These are phyloP conservation scores for Diaporthe velutina DNA, from an alignment of 2,329 filamentous ascomycete species.

Conservation along the genomic window DNA sequence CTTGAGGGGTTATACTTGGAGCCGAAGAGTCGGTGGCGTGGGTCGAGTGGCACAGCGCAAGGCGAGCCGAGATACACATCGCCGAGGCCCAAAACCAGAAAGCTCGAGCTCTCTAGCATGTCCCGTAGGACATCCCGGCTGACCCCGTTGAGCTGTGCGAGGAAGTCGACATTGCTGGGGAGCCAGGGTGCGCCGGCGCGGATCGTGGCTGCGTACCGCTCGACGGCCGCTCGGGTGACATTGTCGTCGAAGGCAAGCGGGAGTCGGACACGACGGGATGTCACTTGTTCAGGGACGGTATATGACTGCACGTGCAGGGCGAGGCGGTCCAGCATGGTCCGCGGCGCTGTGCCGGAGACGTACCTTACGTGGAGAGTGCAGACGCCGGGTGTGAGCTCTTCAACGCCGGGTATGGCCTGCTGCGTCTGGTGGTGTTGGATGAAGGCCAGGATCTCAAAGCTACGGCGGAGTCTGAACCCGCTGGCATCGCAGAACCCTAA, in stretches of 20 bases:
- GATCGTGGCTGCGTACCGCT: constrained; percentile 19
- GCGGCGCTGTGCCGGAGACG: background rate
- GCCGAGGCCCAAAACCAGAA: constrained; percentile 22
- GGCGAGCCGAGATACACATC: constrained; percentile 24
- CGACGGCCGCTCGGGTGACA: background rate
- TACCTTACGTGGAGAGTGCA: background rate
- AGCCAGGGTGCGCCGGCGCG: constrained; percentile 11
- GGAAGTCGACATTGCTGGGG: constrained; percentile 18
- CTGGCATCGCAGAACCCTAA: background rate
- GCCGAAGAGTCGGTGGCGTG: constrained; percentile 9
- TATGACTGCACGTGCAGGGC: background rate
- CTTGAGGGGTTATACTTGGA: constrained; percentile 11
- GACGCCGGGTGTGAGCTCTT: constrained; percentile 7
- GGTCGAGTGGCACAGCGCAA: constrained; percentile 21
- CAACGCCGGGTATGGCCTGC: background rate
- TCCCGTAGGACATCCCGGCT: background rate
- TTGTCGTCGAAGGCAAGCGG: constrained; percentile 9
- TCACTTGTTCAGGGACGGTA: background rate
- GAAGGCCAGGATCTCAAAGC: constrained; percentile 3
- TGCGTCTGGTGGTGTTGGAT: background rate
- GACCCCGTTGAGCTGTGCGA: constrained; percentile 15
- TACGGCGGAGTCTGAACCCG: background rate
- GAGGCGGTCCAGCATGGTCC: background rate
- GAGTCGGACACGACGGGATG: background rate
- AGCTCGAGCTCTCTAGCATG: background rate